Evolutionary conservation across 768 basidiomycete species (phyloP), one percentile per base, ranked within the genome.

Genomic region (Amanita molliuscula): DNA sequence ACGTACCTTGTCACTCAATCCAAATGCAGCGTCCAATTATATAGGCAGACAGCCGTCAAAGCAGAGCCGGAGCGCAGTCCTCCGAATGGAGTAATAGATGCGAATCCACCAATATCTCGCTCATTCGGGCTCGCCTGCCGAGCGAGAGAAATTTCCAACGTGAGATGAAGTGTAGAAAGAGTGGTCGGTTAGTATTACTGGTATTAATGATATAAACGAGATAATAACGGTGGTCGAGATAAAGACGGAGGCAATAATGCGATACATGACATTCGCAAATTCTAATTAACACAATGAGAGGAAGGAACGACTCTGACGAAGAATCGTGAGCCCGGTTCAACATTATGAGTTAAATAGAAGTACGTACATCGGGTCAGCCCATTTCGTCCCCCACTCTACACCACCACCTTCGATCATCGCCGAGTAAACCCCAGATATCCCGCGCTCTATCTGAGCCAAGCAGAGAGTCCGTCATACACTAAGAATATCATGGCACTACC

Each of bases 401-500:
- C 31, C 21, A 23, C 18, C 48, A 15, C 21, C 23, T 38, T 41
- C 16, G 29, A 23, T 46, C 20, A 11, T 21, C 26, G 13, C 29
- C 20, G 29, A 13, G 15, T 9, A 16, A n/a, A 25, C 25, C 29
- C 15, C 9, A 15, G 20, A 33, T 16, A 23, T 18, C 28, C 31
- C 25, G 34, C 26, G 31, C 26, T 53, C 58, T 65, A 73, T 47
- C 67, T 65, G 58, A 73, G 64, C 62, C 67, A 69, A 3, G 69
- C 64, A 29, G 67, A 67, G 50, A 95, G 67, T 28, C 81, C 84
- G 60, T 95, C 90, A 58, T 93, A 97, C 46, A 97, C 88, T 56
- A 90, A 68, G 62, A 97, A 98, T 48, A 98, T 92, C 50, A 97
- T 75, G 4, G 88, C 94, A 61, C 87, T 91, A 61, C 88, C 91